phyloP scores from a whole-genome alignment of 768 basidiomycete species.

The Tricholoma saponaceum region DNA sequence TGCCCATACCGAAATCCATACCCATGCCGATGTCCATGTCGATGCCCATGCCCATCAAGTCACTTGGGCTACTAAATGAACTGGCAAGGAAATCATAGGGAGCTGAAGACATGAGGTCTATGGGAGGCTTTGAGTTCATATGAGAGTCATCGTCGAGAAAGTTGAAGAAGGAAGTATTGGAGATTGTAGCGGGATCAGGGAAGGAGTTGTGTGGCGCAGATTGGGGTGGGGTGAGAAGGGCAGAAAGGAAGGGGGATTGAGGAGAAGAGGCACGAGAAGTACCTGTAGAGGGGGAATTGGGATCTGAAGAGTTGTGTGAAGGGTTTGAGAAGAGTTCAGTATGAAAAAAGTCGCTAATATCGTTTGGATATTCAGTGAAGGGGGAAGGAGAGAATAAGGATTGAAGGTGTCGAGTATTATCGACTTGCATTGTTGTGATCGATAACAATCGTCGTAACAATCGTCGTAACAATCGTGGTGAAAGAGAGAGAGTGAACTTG shows the following conservation, averaged over 20 bases:
- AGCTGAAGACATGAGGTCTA: conserved; percentile 17
- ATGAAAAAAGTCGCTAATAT: conserved; percentile 53
- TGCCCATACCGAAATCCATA: conserved; percentile 13
- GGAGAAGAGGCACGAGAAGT: conserved; percentile 39
- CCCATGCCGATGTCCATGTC: conserved; percentile 18
- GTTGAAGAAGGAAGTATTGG: conserved; percentile 36
- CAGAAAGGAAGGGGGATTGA: conserved; percentile 35
- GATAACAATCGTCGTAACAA: too few species aligned
- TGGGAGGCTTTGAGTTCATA: conserved; percentile 21
- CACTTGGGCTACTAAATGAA: conserved; percentile 24
- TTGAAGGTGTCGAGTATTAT: conserved; percentile 27
- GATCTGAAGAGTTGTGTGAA: conserved; percentile 11
- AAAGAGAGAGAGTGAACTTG: too few species aligned
- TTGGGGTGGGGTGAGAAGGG: conserved; percentile 47
- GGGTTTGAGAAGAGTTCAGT: conserved; percentile 50
- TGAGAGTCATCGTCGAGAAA: conserved; percentile 46
- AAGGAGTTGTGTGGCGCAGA: conserved; percentile 27
- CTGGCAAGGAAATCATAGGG: conserved; percentile 39
- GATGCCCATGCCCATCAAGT: conserved; percentile 21
- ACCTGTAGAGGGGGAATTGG: conserved; percentile 33
- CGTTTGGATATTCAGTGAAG: conserved; percentile 37
- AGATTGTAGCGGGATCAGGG: conserved; percentile 24
- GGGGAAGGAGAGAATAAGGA: conserved; percentile 19
- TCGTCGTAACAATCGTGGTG: too few species aligned
- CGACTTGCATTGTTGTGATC: conserved; percentile 40